Conservation (phyloP, 2,329 filamentous ascomycete genomes). For the Fonsecaea erecta region DNA sequence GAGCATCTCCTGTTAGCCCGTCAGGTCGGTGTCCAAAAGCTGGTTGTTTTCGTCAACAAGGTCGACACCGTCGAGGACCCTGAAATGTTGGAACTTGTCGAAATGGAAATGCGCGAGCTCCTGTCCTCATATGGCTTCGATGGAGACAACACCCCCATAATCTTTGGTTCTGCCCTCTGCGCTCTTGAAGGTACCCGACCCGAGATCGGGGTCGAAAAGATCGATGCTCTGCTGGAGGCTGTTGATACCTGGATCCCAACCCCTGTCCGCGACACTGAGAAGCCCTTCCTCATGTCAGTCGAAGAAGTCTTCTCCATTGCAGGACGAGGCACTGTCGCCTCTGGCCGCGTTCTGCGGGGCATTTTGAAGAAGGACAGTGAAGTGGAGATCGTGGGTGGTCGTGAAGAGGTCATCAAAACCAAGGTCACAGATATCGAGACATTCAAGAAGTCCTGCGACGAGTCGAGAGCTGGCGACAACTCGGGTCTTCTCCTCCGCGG, state of each 20-base stretch:
- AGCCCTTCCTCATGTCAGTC: slow-evolving; percentile 98
- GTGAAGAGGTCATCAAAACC: slow-evolving; percentile 82
- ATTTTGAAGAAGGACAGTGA: slow-evolving; percentile 90
- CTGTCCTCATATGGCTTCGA: slow-evolving; percentile 93
- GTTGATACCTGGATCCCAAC: slow-evolving; percentile 98
- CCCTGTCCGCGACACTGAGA: slow-evolving; percentile 89
- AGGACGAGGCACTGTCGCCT: slow-evolving; percentile 94
- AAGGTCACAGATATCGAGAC: slow-evolving; percentile 99
- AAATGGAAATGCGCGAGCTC: slow-evolving; percentile 99
- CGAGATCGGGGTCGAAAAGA: slow-evolving; percentile 85
- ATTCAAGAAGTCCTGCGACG: slow-evolving; percentile 99
- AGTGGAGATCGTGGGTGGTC: slow-evolving; percentile 92
- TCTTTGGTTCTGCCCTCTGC: slow-evolving; percentile 96
- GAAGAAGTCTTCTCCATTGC: slow-evolving; percentile 91
- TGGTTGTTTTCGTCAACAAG: slow-evolving; percentile 99
- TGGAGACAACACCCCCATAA: slow-evolving; percentile 94
- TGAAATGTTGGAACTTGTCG: slow-evolving; percentile 99
- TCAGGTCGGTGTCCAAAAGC: slow-evolving; percentile 96
- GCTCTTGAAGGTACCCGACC: slow-evolving; percentile 83
- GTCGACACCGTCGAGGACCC: slow-evolving; percentile 95
- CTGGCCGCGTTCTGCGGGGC: slow-evolving; percentile 96
- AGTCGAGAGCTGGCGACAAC: slow-evolving; percentile 96
- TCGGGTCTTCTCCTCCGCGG: slow-evolving; percentile 95
- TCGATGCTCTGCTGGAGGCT: slow-evolving; percentile 86
- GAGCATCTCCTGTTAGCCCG: slow-evolving; percentile 97